A percentile compares a stretch with the other conserved stretches of the same genome.
These are phyloP conservation scores for Pichia scutulata DNA, from an alignment of 805 yeast genomes.

Conservation along the genomic window DNA sequence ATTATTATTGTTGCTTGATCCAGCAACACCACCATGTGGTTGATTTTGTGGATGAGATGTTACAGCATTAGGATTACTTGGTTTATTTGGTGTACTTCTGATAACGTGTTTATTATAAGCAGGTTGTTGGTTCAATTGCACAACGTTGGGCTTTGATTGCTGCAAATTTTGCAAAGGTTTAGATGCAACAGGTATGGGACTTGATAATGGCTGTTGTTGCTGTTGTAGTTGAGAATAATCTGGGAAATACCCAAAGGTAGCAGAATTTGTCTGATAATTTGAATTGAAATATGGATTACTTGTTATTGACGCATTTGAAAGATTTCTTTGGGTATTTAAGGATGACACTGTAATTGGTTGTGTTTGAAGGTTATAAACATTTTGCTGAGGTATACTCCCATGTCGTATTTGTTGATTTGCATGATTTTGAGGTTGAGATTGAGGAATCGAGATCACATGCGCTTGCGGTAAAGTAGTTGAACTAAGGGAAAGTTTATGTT, in stretches of 20 bases:
- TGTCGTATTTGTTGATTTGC: neutral
- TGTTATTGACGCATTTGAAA: slow-evolving; percentile 14
- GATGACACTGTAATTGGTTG: slow-evolving; percentile 7
- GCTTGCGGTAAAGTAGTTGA: neutral
- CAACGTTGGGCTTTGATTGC: neutral
- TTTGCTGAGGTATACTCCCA: neutral
- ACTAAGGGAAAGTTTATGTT: neutral
- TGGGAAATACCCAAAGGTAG: slow-evolving; percentile 5
- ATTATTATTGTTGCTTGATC: neutral
- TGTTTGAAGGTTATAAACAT: neutral
- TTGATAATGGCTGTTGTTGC: neutral
- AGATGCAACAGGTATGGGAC: neutral
- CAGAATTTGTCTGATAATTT: neutral
- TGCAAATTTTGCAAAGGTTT: neutral
- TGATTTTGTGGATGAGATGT: slow-evolving; percentile 10
- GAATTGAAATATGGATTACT: slow-evolving; percentile 14
- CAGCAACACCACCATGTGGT: neutral
- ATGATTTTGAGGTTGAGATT: neutral
- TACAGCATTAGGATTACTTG: neutral
- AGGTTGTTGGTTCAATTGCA: neutral
- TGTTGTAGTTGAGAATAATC: slow-evolving; percentile 6
- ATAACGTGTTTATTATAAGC: neutral
- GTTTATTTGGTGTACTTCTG: neutral
- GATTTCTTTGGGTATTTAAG: slow-evolving; percentile 12
- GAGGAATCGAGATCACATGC: neutral